Evolutionary conservation across 2,329 filamentous ascomycete species (phyloP).

Genomic region (Knufia petricola): DNA sequence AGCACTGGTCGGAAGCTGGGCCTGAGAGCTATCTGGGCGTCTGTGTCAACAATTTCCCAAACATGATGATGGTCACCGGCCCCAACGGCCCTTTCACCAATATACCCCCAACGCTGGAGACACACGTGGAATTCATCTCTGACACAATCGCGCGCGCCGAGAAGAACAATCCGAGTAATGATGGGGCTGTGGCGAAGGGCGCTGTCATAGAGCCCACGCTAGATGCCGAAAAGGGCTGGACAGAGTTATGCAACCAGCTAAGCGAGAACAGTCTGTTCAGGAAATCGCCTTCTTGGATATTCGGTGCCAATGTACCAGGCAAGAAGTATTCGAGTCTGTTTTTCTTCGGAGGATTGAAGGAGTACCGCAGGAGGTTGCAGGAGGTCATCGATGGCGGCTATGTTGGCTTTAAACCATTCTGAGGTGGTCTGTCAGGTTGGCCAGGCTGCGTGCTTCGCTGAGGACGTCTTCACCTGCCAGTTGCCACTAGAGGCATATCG

Average conservation of each 20-base stretch:
- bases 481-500: neutral
- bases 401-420: neutral
- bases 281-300: conserved; percentile 41
- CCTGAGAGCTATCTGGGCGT: conserved; percentile 33
- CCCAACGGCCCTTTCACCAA: conserved; percentile 34
- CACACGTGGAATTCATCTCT: conserved; percentile 34
- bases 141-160: conserved; percentile 40
- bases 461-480: neutral
- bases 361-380: conserved; percentile 8
- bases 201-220: conserved; percentile 42
- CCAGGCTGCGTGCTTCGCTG: neutral
- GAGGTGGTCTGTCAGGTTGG: neutral
- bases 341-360: conserved; percentile 18
- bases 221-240: conserved; percentile 42
- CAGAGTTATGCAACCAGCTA: conserved; percentile 20
- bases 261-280: conserved; percentile 29
- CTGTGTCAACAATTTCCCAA: conserved; percentile 33
- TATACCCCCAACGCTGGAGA: conserved; percentile 29
- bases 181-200: conserved; percentile 40
- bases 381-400: neutral
- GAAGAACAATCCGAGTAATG: conserved; percentile 38
- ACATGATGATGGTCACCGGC: conserved; percentile 35
- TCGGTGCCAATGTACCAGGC: conserved; percentile 46
- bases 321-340: conserved; percentile 30
- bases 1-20: conserved; percentile 27